These are phyloP conservation scores for Atalantia buxifolia DNA, from an alignment of 345 rosid species.

Conservation along the genomic window DNA sequence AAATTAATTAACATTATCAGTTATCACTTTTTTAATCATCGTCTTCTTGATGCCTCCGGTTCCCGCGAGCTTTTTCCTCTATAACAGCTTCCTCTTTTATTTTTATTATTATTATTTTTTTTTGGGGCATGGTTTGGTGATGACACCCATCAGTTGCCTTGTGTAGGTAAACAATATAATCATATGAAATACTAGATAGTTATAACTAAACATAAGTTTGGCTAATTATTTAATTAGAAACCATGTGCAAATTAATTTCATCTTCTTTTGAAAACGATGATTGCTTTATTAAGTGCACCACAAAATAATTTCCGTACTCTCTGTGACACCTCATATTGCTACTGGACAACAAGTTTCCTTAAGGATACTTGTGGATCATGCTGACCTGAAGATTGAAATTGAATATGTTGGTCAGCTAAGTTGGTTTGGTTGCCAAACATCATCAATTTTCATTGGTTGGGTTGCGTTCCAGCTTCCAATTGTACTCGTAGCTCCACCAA, in stretches of 20 bases:
- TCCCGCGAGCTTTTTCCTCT: too few relatives aligned
- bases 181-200: not conserved
- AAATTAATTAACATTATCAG: not conserved
- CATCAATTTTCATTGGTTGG: not conserved
- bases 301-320: too few relatives aligned
- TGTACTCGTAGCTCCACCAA: not conserved
- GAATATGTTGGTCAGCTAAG: slow-evolving; percentile 4
- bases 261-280: not conserved
- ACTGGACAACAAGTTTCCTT: not conserved
- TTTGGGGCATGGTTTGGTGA: not conserved
- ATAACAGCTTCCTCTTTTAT: not conserved
- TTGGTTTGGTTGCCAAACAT: slow-evolving; percentile 25
- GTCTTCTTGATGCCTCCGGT: not conserved
- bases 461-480: not conserved
- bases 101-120: not conserved
- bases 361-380: slow-evolving; percentile 8
- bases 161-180: not conserved
- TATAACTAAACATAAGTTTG: slow-evolving; percentile 1
- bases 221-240: not conserved
- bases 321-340: not conserved
- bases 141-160: not conserved
- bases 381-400: not conserved
- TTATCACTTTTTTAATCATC: too few relatives aligned
- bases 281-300: not conserved
- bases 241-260: not conserved